Percentiles rank a stretch among this genome's conserved stretches.
Conservation (phyloP, 2,329 filamentous ascomycete species). For the Cryphonectria radicalis region DNA sequence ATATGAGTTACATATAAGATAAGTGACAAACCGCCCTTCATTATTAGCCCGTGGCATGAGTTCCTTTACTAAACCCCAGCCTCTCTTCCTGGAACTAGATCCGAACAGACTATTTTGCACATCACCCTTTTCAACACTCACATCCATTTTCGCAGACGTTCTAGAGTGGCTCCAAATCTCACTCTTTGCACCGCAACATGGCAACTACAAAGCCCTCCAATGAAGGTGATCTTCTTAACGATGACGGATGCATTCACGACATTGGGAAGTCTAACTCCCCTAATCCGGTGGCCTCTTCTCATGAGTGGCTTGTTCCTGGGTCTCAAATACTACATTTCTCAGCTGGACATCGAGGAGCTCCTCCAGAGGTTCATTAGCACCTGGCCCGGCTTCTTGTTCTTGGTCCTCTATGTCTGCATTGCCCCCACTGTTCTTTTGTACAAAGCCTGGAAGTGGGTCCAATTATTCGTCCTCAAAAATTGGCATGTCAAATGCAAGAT, state of each 20-base stretch:
- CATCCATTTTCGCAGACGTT: too few relatives aligned
- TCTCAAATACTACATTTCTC: not conserved
- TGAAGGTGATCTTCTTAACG: not conserved
- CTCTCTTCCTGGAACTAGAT: too few relatives aligned
- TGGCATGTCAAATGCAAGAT: not conserved
- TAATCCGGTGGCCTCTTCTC: not conserved
- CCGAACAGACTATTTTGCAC: too few relatives aligned
- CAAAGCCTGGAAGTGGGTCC: not conserved
- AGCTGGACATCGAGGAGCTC: not conserved
- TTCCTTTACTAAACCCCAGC: too few relatives aligned
- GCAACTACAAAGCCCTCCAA: not conserved
- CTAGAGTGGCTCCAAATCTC: not conserved
- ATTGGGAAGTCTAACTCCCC: not conserved
- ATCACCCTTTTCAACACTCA: too few relatives aligned
- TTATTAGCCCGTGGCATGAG: too few relatives aligned
- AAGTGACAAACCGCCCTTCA: too few relatives aligned
- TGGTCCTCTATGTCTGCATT: too few relatives aligned
- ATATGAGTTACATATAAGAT: not conserved
- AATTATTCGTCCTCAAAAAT: not conserved
- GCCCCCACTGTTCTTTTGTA: not conserved
- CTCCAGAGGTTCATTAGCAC: not conserved
- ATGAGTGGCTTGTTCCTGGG: not conserved
- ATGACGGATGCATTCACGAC: not conserved
- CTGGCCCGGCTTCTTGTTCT: not conserved
- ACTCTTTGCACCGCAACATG: not conserved